Percentiles rank a stretch among this genome's conserved stretches.
Evolutionary conservation across 192 early-diverging fungal genomes (phyloP).

Genomic region (Spizellomyces punctatus): DNA sequence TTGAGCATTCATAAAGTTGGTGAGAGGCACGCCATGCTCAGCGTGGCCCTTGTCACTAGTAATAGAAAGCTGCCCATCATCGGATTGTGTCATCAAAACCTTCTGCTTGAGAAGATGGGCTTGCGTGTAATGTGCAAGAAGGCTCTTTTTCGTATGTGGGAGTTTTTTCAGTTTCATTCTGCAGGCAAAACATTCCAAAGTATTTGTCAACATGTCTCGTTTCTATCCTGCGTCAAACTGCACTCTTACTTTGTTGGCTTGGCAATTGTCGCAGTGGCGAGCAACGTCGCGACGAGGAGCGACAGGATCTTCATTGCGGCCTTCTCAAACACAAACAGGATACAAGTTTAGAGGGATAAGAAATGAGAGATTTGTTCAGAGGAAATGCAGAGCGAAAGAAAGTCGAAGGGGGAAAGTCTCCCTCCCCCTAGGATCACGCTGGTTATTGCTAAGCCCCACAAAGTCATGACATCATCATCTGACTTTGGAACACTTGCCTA

Average conservation of each 20-base stretch:
- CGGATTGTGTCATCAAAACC: constrained; percentile 5
- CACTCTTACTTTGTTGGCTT: constrained; percentile 1
- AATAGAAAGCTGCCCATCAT: constrained; percentile 16
- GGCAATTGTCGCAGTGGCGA: neutral
- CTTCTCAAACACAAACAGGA: no score
- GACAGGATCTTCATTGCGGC: neutral
- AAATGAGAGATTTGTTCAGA: no score
- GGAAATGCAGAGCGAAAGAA: no score
- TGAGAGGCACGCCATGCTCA: constrained; percentile 60
- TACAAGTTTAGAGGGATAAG: no score
- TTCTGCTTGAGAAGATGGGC: constrained; percentile 21
- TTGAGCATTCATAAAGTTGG: constrained; percentile 95
- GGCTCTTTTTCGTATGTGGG: constrained; percentile 25
- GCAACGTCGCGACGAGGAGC: neutral
- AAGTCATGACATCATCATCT: no score
- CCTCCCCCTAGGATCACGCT: no score
- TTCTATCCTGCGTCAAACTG: no score
- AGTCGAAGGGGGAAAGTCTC: no score
- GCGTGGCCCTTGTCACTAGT: constrained; percentile 9
- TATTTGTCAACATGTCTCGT: neutral
- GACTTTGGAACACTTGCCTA: no score
- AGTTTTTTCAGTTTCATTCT: constrained; percentile 34
- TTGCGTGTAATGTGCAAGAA: constrained; percentile 9
- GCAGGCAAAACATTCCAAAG: no score
- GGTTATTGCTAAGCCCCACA: no score